These are phyloP conservation scores for Aurantiochytrium sp. DNA, from an alignment of 108 stramenopile species.

Conservation along the genomic window DNA sequence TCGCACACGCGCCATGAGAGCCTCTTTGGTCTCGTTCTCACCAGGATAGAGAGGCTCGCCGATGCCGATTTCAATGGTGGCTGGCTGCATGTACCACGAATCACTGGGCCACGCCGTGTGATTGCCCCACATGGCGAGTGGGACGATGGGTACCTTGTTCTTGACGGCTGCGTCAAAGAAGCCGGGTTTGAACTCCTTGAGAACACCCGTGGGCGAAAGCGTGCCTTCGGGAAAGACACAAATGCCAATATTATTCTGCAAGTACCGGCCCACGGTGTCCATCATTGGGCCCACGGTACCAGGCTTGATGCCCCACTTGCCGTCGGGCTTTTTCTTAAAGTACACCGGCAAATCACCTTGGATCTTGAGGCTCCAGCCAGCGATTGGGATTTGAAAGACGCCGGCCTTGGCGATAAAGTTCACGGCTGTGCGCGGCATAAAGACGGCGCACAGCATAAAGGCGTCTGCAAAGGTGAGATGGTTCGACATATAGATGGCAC, in stretches of 20 bases:
- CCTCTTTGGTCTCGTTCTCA: not conserved
- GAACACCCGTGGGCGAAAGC: not conserved
- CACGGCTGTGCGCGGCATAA: not conserved
- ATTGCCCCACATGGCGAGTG: not conserved
- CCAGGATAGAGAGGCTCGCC: not conserved
- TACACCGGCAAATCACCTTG: not conserved
- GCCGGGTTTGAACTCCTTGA: not conserved
- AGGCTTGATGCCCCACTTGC: not conserved
- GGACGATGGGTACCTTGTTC: not conserved
- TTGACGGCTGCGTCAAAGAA: not conserved
- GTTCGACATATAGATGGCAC: not conserved
- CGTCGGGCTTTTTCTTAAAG: not conserved
- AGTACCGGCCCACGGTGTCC: not conserved
- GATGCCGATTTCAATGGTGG: not conserved
- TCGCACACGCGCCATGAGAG: not conserved
- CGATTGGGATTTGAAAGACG: not conserved
- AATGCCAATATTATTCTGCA: not conserved
- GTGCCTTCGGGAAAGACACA: conserved; percentile 12
- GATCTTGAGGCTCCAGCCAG: not conserved
- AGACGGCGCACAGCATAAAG: not conserved
- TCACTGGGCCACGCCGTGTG: not conserved
- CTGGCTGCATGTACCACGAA: not conserved
- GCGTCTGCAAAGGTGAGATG: not conserved
- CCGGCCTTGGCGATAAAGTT: not conserved
- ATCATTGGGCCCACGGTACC: not conserved